These are phyloP conservation scores for Silene noctiflora DNA, from an alignment of 179 eudicot species.

Conservation along the genomic window DNA sequence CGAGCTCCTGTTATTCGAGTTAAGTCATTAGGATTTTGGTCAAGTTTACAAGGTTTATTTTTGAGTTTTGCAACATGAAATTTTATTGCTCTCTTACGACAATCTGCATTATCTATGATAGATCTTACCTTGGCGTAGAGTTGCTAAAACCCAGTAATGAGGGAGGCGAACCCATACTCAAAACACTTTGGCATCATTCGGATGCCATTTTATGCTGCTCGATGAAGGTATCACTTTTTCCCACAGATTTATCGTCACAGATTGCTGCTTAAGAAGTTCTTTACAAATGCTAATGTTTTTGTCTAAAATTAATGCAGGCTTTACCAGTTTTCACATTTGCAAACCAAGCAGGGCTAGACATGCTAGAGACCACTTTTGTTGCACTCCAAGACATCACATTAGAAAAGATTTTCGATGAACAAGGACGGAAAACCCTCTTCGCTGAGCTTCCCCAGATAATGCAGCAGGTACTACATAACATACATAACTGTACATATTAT, in stretches of 20 bases:
- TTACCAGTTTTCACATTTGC: slow-evolving; percentile 67
- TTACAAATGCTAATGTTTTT: not conserved
- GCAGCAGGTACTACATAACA: no score
- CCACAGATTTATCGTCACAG: not conserved
- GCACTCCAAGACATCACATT: slow-evolving; percentile 65
- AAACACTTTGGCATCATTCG: slow-evolving; percentile 72
- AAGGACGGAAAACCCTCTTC: slow-evolving; percentile 53
- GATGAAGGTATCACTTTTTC: slow-evolving; percentile 51
- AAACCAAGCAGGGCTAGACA: slow-evolving; percentile 78
- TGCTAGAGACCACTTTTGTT: slow-evolving; percentile 80
- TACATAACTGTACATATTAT: no score
- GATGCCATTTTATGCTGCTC: slow-evolving; percentile 93
- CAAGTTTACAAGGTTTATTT: no score
- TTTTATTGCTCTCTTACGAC: no score
- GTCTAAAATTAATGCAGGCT: slow-evolving; percentile 44
- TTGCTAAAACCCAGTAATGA: slow-evolving; percentile 55
- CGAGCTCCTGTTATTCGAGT: no score
- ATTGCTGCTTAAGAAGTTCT: no score
- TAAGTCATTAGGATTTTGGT: no score
- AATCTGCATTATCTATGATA: slow-evolving; percentile 16
- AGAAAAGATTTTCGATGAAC: slow-evolving; percentile 67
- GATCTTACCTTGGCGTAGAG: slow-evolving; percentile 67
- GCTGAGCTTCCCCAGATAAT: slow-evolving; percentile 68
- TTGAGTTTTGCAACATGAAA: no score
- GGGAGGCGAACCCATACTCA: slow-evolving; percentile 61